These are phyloP conservation scores for Breviolum minutum DNA, from an alignment of 73 alveolate genomes.

Conservation along the genomic window DNA sequence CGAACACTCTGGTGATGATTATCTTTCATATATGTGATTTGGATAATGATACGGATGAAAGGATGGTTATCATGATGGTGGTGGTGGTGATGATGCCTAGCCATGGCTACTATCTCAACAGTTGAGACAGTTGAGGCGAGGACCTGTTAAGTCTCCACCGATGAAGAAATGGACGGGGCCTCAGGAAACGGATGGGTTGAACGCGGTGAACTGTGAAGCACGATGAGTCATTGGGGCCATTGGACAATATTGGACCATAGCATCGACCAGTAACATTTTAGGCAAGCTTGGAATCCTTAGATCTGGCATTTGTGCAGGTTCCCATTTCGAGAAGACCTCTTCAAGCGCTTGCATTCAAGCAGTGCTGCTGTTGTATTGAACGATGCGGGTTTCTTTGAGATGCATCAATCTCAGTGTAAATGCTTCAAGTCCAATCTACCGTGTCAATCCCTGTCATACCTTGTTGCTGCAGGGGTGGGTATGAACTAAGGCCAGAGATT, in stretches of 20 bases:
- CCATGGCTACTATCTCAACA: too few species aligned
- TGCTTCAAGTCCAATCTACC: too few species aligned
- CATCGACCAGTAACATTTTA: background rate
- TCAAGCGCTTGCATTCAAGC: slow-evolving; percentile 80
- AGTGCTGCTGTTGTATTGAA: slow-evolving; percentile 30
- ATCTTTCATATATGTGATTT: too few species aligned
- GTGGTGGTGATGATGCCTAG: too few species aligned
- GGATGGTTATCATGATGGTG: too few species aligned
- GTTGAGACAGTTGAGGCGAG: background rate
- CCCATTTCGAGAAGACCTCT: slow-evolving; percentile 57
- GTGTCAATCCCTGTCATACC: background rate
- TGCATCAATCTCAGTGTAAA: background rate
- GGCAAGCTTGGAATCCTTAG: background rate
- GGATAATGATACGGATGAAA: too few species aligned
- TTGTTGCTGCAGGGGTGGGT: background rate
- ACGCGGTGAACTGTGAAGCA: too few species aligned
- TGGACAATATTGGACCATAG: too few species aligned
- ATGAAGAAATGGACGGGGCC: background rate
- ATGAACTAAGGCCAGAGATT: background rate
- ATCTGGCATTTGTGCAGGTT: background rate
- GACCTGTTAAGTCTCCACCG: background rate
- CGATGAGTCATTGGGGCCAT: too few species aligned
- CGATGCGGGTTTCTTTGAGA: slow-evolving; percentile 47
- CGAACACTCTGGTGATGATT: too few species aligned
- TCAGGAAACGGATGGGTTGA: background rate